A percentile compares a stretch with the other conserved stretches of the same genome.
These are phyloP conservation scores for Omphalea diandra DNA, from an alignment of 441 rosid species.

Conservation along the genomic window DNA sequence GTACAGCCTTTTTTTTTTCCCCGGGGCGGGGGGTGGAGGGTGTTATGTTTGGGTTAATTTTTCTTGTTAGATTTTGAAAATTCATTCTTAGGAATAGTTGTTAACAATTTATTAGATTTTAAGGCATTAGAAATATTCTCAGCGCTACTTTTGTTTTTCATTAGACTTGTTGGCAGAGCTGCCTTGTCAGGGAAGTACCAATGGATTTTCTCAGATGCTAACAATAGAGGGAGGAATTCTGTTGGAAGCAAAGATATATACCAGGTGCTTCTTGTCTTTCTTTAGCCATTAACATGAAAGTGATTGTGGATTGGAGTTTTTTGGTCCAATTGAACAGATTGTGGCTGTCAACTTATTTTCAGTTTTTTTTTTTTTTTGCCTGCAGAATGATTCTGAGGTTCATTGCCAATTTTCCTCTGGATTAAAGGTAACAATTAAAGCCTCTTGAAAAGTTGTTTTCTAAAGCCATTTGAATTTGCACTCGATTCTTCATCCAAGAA, in stretches of 20 bases:
- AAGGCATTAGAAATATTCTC: not conserved
- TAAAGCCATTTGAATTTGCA: not conserved
- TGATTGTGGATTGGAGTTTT: not conserved
- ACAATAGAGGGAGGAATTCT: slow-evolving; percentile 24
- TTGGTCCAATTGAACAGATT: not conserved
- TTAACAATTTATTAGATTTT: not conserved
- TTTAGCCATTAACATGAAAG: not conserved
- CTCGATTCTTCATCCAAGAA: not conserved
- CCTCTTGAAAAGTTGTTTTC: not conserved
- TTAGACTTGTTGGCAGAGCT: slow-evolving; percentile 70
- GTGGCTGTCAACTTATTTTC: slow-evolving; percentile 11
- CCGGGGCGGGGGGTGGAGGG: too few species aligned
- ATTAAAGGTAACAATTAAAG: slow-evolving; percentile 43
- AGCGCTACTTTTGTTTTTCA: slow-evolving; percentile 20
- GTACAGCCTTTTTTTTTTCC: not conserved
- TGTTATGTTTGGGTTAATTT: not conserved
- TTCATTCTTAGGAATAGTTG: not conserved
- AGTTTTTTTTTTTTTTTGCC: not conserved
- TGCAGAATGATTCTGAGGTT: slow-evolving; percentile 44
- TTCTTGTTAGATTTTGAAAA: not conserved
- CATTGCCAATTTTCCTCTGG: slow-evolving; percentile 45
- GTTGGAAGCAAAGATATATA: slow-evolving; percentile 22
- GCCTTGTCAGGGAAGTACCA: slow-evolving; percentile 63
- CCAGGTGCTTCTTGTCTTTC: slow-evolving; percentile 41
- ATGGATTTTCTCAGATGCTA: slow-evolving; percentile 65